Evolutionary conservation across 352 stramenopile species (phyloP).

Genomic region (Pythium plurisporium): DNA sequence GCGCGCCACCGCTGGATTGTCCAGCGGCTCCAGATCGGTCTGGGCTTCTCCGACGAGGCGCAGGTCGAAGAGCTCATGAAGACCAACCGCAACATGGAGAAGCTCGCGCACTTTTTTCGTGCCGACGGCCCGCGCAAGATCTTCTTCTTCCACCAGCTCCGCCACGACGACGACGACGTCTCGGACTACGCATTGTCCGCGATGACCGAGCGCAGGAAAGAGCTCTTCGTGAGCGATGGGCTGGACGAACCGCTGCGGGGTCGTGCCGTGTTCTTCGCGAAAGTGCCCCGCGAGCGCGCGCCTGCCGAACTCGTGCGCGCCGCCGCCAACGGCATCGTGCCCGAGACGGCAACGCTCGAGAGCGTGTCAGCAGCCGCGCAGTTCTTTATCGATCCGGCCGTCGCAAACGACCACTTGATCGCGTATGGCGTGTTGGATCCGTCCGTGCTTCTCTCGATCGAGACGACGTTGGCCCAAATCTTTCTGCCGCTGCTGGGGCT

Average conservation of each 20-base stretch:
- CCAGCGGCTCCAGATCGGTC: constrained; percentile 65
- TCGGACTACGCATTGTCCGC: constrained; percentile 6
- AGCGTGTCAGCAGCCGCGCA: constrained; percentile 14
- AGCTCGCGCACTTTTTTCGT: constrained; percentile 67
- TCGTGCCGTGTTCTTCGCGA: constrained; percentile 75
- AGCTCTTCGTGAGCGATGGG: constrained; percentile 84
- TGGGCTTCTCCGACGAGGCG: constrained; percentile 70
- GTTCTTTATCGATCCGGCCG: constrained; percentile 43
- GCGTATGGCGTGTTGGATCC: constrained; percentile 68
- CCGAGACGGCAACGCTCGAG: constrained; percentile 19
- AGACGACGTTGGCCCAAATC: constrained; percentile 74
- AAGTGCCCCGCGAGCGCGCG: constrained; percentile 35
- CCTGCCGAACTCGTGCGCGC: neutral
- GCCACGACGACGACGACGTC: constrained; percentile 19
- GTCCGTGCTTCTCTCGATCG: constrained; percentile 70
- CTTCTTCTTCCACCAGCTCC: constrained; percentile 76
- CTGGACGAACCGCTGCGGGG: constrained; percentile 58
- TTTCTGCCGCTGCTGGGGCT: constrained; percentile 90
- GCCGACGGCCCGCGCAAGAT: constrained; percentile 59
- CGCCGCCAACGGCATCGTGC: neutral
- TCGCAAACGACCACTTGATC: constrained; percentile 69
- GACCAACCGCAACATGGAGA: constrained; percentile 77
- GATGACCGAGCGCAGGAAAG: constrained; percentile 26
- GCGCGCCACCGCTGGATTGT: constrained; percentile 82
- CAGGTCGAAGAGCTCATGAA: constrained; percentile 79